Conservation (phyloP, 192 early-diverging fungal genomes). For the Umbelopsis sp. region DNA sequence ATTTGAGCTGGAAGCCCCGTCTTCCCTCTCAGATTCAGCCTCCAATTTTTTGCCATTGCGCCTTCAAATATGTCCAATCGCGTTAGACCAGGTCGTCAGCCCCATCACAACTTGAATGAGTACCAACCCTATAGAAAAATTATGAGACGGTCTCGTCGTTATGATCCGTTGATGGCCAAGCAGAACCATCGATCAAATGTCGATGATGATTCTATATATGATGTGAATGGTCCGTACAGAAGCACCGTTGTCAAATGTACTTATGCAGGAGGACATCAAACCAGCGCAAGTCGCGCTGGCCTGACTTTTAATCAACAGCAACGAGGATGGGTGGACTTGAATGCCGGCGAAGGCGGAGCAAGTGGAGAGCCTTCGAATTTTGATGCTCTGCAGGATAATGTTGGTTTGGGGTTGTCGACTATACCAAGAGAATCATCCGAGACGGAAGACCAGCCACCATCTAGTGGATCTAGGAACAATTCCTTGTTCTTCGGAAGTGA, state of each 20-base stretch:
- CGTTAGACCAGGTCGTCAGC: constrained; percentile 1
- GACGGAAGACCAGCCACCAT: constrained; percentile 11
- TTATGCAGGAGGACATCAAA: not conserved
- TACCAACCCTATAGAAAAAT: not conserved
- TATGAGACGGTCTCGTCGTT: constrained; percentile 9
- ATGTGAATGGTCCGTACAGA: not conserved
- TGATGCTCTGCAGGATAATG: not conserved
- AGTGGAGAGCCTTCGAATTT: not conserved
- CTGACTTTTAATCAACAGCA: not conserved
- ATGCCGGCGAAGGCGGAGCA: not conserved
- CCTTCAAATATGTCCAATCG: constrained; percentile 4
- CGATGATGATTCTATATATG: not conserved
- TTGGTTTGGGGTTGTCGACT: constrained; percentile 1
- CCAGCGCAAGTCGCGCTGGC: not conserved
- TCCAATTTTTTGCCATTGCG: not conserved
- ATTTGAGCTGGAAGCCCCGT: not conserved
- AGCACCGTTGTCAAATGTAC: not conserved
- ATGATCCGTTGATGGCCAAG: not conserved
- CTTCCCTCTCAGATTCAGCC: not conserved
- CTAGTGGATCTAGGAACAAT: constrained; percentile 11
- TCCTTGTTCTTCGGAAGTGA: constrained; percentile 10
- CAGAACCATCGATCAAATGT: not conserved
- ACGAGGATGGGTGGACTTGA: constrained; percentile 9
- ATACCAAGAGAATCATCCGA: constrained; percentile 21
- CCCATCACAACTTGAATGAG: not conserved